Base-by-base conservation (phyloP, 2,329 filamentous ascomycete genomes). In the Pseudogymnoascus sp. region DNA sequence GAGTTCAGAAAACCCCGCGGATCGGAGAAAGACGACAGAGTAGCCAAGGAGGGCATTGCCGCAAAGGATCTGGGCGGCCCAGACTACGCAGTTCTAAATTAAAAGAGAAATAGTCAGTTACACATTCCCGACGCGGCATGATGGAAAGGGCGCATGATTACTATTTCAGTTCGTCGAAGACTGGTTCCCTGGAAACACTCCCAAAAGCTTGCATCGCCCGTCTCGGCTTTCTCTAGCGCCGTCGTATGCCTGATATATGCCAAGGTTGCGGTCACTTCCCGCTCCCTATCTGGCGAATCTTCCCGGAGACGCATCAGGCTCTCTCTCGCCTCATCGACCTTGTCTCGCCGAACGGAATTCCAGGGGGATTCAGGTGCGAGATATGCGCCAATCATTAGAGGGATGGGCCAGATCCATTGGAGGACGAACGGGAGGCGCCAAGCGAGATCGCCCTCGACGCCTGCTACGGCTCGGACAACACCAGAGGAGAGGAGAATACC, bases 41-140 rank as follows among this genome's bases (percentile, higher is more conserved):
- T 76, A 78, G 0, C 69, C 73, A 4, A 75, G 68, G 6, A 76
- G 66, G 11, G 74, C 70, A 60, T 74, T 72, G 14, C 76, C 74
- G 38, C 74, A 73, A 5, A 78, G 69, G 35, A 74, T 74, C 61
- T 77, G 74, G 36, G 74, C 69, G 1, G 73, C 71, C 75, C 75
- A 77, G 6, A 76, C 72, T 7, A 76, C 71, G 52, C 74, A 75
- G 64, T 76, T 71, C 72, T 71, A 39, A 5, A 25, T 12, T 23
- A 5, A 14, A 52, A 30, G 25, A 55, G 25, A 55, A 36, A 23
- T 22, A 28, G 49, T 62, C 33, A 62, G 35, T 16, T 28, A n/a
- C 8, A 12, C 33, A 28, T 62, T 60, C 12, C 14, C 9, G n/a
- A 62, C 19, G 25, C 14, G 4, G 9, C 14, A 12, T 19, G 4